Percentiles rank a stretch among this genome's conserved stretches.
Conservation (phyloP, 148 eudicot genomes). For the Drosera capensis region DNA sequence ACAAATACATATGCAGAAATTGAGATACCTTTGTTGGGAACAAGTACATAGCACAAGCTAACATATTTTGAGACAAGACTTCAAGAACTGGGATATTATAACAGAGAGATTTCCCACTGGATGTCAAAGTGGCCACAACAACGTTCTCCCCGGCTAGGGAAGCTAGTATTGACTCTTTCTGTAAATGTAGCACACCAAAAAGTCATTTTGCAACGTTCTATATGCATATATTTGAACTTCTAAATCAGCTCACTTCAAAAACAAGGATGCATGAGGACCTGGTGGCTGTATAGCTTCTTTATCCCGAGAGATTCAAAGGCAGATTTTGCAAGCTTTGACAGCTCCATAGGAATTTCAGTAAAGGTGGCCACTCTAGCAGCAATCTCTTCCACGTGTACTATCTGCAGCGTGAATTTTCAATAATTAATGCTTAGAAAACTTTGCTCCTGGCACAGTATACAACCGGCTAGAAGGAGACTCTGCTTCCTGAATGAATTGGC, state of each 20-base stretch:
- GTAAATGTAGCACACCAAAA: constrained; percentile 12
- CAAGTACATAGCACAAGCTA: constrained; percentile 76
- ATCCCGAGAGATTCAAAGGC: constrained; percentile 51
- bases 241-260: background rate
- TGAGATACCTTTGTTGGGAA: constrained; percentile 79
- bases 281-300: constrained; percentile 77
- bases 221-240: background rate
- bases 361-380: constrained; percentile 45
- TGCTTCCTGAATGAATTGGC: no score
- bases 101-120: constrained; percentile 99
- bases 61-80: constrained; percentile 42
- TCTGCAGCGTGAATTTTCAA: constrained; percentile 27
- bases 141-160: constrained; percentile 76
- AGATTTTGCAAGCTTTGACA: constrained; percentile 46
- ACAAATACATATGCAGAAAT: background rate
- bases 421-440: background rate
- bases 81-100: constrained; percentile 89
- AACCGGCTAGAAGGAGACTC: no score
- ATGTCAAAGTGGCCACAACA: constrained; percentile 84
- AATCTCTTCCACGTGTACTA: constrained; percentile 79
- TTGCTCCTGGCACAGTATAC: no score
- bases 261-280: constrained; percentile 27
- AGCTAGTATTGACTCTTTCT: constrained; percentile 81
- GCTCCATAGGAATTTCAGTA: constrained; percentile 52
- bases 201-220: constrained; percentile 1